Base-by-base conservation (phyloP, 2,329 filamentous ascomycete species). In the Aspergillus persii region DNA sequence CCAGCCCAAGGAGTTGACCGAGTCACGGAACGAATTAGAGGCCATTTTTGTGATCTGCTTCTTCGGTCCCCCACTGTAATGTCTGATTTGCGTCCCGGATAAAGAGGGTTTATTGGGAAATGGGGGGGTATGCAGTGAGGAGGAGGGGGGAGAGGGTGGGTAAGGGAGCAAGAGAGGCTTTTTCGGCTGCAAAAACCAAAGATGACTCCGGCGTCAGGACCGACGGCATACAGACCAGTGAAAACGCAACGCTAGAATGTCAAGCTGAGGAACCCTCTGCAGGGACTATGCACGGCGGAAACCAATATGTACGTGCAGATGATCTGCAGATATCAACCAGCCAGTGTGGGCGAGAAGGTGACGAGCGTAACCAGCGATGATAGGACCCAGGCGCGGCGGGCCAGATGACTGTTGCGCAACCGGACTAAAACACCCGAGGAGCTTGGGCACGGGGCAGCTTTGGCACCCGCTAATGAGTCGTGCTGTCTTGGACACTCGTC, bases 1-100 rank as follows among this genome's bases (percentile, higher is more conserved):
- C 95, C 95, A 98, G 62, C 95, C 95, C 70, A 98, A 79, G 60
- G 92, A 95, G 82, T 91, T 96, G 83, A 98, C 92, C 26, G 91
- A 96, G 77, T 97, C 92, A 74, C 93, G 87, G 77, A 99, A 98
- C 50, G 91, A 91, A 67, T 87, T 83, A 54, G 70, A 66, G 12
- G 72, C 65, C 72, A 74, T 74, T 54, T 46, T 62, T 30, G 53
- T 58, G 51, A 59, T 57, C 57, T 44, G 55, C 57, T 51, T 63
- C 31, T 49, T 49, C 3, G 27, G 12, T 8, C 9, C 29, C 47
- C 39, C 51, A 56, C 55, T 48, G 46, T 41, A 48, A 33, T n/a
- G 50, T 46, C 39, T 60, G 47, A 54, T 59, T 15, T 46, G 55
- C 57, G 57, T 61, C 33, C 60, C 61, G 61, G 63, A 59, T 61